Conservation (phyloP, 768 basidiomycete genomes). For the Leccinum imitatum region DNA sequence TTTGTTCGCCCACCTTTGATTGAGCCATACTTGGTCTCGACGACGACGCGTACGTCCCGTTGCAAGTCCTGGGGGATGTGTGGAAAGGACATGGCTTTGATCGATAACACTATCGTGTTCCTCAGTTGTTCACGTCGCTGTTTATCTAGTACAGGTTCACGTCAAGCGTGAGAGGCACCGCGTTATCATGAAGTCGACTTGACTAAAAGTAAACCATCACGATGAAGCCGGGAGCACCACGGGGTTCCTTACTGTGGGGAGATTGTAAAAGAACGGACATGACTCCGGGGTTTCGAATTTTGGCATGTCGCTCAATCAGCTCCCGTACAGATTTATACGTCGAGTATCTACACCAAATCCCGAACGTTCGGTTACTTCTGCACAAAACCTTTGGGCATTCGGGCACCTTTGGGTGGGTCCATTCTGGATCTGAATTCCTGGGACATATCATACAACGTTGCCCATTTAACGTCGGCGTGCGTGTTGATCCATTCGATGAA, state of each 20-base stretch:
- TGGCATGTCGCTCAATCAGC: neutral
- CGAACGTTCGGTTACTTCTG: constrained; percentile 2
- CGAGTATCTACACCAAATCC: constrained; percentile 7
- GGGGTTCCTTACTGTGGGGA: constrained; percentile 3
- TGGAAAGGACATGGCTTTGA: constrained; percentile 1
- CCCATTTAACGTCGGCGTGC: constrained; percentile 69
- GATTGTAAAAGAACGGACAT: neutral
- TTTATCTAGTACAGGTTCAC: constrained; percentile 14
- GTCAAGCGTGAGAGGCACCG: constrained; percentile 9
- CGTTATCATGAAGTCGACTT: neutral
- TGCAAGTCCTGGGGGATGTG: constrained; percentile 62
- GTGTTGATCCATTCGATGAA: constrained; percentile 76
- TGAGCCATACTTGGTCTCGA: constrained; percentile 54
- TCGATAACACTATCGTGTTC: neutral
- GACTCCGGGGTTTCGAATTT: constrained; percentile 3
- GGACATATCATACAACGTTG: constrained; percentile 67
- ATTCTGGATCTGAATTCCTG: constrained; percentile 57
- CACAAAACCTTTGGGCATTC: constrained; percentile 51
- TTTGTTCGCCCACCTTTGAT: constrained; percentile 57
- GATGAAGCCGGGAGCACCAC: neutral
- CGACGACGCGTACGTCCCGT: constrained; percentile 42
- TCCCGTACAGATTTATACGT: neutral
- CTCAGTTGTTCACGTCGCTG: neutral
- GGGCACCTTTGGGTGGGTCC: constrained; percentile 46
- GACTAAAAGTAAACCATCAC: constrained; percentile 3